Evolutionary conservation across 2,329 filamentous ascomycete genomes (phyloP), one percentile per base, ranked within the genome.

Genomic region (Corinectria fuckeliana): DNA sequence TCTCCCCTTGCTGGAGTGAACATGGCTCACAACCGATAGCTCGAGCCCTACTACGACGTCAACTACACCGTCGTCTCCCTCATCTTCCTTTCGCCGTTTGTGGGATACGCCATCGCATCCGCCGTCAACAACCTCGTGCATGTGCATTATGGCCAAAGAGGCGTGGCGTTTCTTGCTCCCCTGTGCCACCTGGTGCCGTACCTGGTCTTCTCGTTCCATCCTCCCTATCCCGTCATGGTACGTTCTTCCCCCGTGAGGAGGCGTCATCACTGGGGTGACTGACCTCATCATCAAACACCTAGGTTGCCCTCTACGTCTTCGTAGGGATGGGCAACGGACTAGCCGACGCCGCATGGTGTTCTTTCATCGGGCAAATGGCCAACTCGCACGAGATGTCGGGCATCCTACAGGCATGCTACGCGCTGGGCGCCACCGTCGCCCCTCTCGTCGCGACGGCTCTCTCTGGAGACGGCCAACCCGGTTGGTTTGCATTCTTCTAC

Each of bases 401-500:
- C 0, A 80, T 91, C 54, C 74, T 92, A 25, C 89, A 92, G 65
- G 88, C 84, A 0, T 84, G 85, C 50, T 92, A 92, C 68, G 89
- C 88, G 0, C 65, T 86, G 0, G 90, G 91, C 0, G 90, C 88
- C 1, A 85, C 89, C 0, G 75, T 92, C 0, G 82, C 85, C n/a
- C 90, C 90, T 0, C 72, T 92, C 3, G 82, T 91, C 47, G 89
- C 89, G 0, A 92, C 91, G 0, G 82, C 83, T 0, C 84, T 93
- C 38, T 87, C 87, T 0, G 86, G 85, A 67, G 86, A 78, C 0
- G 66, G 77, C 5, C 64, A 88, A 47, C 80, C 80, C 18, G 36
- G 36, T 0, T 93, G 90, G 91, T 91, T 88, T 66, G 79, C 79
- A 2, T 92, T 90, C 71, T 93, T 92, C 74, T 92, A 91, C 70